These are phyloP conservation scores for Sequoiadendron giganteum DNA, from an alignment of 75 land plant genomes.

Conservation along the genomic window DNA sequence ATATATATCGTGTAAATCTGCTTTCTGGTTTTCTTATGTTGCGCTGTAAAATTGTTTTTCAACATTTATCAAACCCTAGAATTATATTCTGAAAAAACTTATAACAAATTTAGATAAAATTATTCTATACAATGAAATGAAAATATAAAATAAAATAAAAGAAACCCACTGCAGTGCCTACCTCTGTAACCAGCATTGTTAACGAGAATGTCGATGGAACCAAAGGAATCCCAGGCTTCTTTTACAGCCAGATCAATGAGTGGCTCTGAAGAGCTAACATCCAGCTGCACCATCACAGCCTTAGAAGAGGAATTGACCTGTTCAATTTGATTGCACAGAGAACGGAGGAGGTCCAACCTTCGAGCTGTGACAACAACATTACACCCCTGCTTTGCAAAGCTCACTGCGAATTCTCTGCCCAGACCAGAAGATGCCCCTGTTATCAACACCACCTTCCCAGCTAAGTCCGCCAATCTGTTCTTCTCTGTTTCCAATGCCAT, in stretches of 20 bases:
- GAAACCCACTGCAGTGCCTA: not conserved
- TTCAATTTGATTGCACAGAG: conserved; percentile 31
- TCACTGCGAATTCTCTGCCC: conserved; percentile 34
- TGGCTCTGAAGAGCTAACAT: conserved; percentile 43
- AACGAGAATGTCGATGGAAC: conserved; percentile 60
- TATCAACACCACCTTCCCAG: conserved; percentile 30
- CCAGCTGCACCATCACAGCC: conserved; percentile 44
- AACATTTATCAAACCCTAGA: not conserved
- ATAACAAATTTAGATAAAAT: not conserved
- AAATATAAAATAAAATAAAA: not conserved
- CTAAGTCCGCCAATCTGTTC: not conserved
- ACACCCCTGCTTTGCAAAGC: conserved; percentile 23
- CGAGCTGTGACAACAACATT: conserved; percentile 31
- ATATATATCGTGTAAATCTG: not conserved
- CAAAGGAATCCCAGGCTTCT: conserved; percentile 63
- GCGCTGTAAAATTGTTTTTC: not conserved
- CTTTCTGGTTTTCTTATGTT: not conserved
- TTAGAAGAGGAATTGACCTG: not conserved
- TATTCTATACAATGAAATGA: not conserved
- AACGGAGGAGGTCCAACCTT: conserved; percentile 22
- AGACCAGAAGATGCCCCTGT: conserved; percentile 47
- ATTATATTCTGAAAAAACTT: not conserved
- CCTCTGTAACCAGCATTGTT: conserved; percentile 88
- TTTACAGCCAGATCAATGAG: conserved; percentile 43
- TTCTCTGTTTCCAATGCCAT: not conserved